Percentiles rank a stretch among this genome's conserved stretches.
phyloP scores from a whole-genome alignment of 2,329 filamentous ascomycete genomes.

The Ramularia endophylla region DNA sequence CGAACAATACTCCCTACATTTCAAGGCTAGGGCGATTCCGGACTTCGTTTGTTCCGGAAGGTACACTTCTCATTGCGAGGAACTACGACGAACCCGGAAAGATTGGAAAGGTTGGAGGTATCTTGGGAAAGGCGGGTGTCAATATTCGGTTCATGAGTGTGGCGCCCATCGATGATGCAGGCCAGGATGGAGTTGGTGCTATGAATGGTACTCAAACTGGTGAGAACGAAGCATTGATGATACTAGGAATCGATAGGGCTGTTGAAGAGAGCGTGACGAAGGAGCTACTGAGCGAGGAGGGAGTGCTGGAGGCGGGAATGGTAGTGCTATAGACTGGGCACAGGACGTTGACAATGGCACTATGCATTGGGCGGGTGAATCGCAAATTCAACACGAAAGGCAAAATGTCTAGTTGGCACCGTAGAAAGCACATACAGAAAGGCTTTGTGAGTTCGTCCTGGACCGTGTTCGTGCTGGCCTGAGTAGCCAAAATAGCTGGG shows the following conservation, averaged over 20 bases:
- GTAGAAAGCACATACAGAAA: too few relatives aligned
- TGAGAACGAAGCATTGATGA: conserved; percentile 71
- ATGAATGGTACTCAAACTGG: conserved; percentile 26
- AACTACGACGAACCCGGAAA: conserved; percentile 79
- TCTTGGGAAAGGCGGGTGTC: conserved; percentile 62
- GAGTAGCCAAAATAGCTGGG: too few relatives aligned
- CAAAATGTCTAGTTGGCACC: too few relatives aligned
- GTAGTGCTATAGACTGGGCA: conserved; percentile 38
- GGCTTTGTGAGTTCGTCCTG: too few relatives aligned
- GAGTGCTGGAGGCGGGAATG: conserved; percentile 49
- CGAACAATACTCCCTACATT: conserved; percentile 60
- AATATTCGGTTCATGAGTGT: conserved; percentile 82
- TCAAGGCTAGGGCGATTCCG: conserved; percentile 67
- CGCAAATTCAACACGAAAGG: conserved; percentile 6
- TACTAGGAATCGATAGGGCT: conserved; percentile 63
- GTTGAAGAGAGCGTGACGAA: conserved; percentile 53
- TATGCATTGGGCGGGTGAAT: not conserved
- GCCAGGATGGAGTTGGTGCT: conserved; percentile 18
- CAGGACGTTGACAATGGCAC: too few relatives aligned
- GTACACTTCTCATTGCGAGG: conserved; percentile 68
- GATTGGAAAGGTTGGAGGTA: conserved; percentile 70
- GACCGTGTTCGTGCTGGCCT: too few relatives aligned
- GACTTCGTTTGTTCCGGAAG: conserved; percentile 66
- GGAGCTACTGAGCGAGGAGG: conserved; percentile 44
- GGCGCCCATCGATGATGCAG: conserved; percentile 46